These are phyloP conservation scores for Aspergillus arachidicola DNA, from an alignment of 2,329 filamentous ascomycete genomes.

Conservation along the genomic window DNA sequence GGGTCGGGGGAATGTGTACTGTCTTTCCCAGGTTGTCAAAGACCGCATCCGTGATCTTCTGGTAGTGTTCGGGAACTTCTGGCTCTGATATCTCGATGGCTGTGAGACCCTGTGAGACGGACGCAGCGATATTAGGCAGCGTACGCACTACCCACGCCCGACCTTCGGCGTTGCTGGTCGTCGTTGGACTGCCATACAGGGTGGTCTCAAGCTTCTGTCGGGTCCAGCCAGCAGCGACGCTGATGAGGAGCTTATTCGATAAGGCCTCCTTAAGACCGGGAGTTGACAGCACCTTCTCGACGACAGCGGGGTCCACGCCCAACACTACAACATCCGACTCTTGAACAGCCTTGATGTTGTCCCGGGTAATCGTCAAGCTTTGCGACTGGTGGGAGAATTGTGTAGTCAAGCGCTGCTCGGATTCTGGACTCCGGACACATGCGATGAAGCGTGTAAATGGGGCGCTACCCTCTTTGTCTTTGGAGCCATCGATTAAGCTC, in stretches of 20 bases:
- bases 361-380: constrained; percentile 33
- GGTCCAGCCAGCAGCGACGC: constrained; percentile 55
- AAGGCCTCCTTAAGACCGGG: constrained; percentile 44
- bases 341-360: constrained; percentile 38
- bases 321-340: constrained; percentile 49
- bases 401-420: constrained; percentile 35
- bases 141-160: constrained; percentile 42
- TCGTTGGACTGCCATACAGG: constrained; percentile 33
- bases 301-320: constrained; percentile 51
- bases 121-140: constrained; percentile 50
- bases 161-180: constrained; percentile 12
- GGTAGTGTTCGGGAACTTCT: constrained; percentile 45
- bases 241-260: constrained; percentile 52
- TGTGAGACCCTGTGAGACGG: constrained; percentile 48
- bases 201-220: constrained; percentile 41
- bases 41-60: constrained; percentile 42
- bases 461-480: constrained; percentile 6
- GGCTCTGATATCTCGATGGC: constrained; percentile 54
- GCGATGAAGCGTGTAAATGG: constrained; percentile 42
- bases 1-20: constrained; percentile 52
- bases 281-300: constrained; percentile 42
- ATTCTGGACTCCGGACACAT: constrained; percentile 45
- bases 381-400: constrained; percentile 35
- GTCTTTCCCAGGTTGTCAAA: constrained; percentile 56
- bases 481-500: constrained; percentile 31